Percentiles rank a stretch among this genome's conserved stretches.
phyloP scores from a whole-genome alignment of 768 basidiomycete species.

The Pleurotus djamor region DNA sequence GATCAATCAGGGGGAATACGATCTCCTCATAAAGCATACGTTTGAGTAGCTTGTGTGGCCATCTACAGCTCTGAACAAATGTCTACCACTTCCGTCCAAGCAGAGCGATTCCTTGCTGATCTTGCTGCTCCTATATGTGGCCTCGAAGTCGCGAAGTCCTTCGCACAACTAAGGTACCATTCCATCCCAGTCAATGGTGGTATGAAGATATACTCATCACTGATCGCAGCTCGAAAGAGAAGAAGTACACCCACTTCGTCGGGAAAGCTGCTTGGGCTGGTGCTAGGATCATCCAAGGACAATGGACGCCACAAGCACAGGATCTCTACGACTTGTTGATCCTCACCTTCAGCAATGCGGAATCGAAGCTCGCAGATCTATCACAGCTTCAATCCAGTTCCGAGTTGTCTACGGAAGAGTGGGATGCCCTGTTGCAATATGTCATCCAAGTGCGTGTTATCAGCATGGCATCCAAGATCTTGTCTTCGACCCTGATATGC shows the following conservation, averaged over 20 bases:
- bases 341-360: conserved; percentile 55
- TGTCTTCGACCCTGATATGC: neutral
- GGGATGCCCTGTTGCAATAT: conserved; percentile 72
- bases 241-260: conserved; percentile 76
- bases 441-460: conserved; percentile 56
- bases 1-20: neutral
- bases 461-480: neutral
- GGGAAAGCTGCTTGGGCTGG: conserved; percentile 81
- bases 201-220: conserved; percentile 8
- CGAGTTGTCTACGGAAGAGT: conserved; percentile 55
- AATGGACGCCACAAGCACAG: conserved; percentile 75
- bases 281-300: conserved; percentile 77
- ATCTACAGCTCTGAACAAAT: neutral
- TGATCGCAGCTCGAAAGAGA: conserved; percentile 60
- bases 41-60: neutral
- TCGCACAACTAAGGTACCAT: conserved; percentile 61
- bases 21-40: neutral
- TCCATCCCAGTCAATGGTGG: conserved; percentile 1
- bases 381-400: conserved; percentile 48
- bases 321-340: conserved; percentile 73
- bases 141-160: conserved; percentile 66
- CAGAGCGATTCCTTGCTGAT: conserved; percentile 76
- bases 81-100: conserved; percentile 25
- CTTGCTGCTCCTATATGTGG: conserved; percentile 72
- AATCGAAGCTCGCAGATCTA: conserved; percentile 58